Evolutionary conservation across 257 asterid genomes (phyloP), one percentile per base, ranked within the genome.

Genomic region (Nicotiana tomentosiformis): DNA sequence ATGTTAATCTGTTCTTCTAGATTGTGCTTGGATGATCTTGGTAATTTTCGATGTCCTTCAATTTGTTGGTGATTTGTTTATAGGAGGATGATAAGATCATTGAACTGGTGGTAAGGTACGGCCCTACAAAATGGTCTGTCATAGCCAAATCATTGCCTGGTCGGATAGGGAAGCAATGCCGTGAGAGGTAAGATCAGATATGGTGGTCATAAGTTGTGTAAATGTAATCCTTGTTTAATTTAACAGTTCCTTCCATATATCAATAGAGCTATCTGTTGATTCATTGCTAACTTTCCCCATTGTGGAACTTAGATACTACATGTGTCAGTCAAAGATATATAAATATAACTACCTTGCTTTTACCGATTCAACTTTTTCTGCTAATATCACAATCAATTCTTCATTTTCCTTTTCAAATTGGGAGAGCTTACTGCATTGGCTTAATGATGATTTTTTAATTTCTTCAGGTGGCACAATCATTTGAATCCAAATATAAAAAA

Each of bases 131-230:
- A 88, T 96, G 98, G 99, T 94, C 99, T 68, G 88, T 92, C 86
- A 96, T 96, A 87, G 97, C 99, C 76, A 92, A 92, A 85, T 91
- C 97, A 51, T 91, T 96, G 87, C 96, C 95, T 58, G 99, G 99
- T 87, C 97, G 99, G 86, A 96, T 96, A 37, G 99, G 99, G 88
- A 96, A 96, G 88, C 99, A 96, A 87, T 96, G 99, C 87, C 99
- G 98, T 69, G 99, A 96, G 89, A 96, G 99, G 99, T 94, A 88
- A 86, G 51, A 66, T 16, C 26, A 33, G 49, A 66, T 32, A 66
- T 32, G 49, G 74, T 16, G 49, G 74, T 32, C 11, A 66, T 66
- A 66, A 10, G 33, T 16, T 66, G 18, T 66, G 49, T 32, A 66
- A 7, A 32, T 66, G 49, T 65, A 12, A 65, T 65, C 70, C 32